phyloP scores from a whole-genome alignment of 2,329 filamentous ascomycete species.

The Cladophialophora chaetospira region DNA sequence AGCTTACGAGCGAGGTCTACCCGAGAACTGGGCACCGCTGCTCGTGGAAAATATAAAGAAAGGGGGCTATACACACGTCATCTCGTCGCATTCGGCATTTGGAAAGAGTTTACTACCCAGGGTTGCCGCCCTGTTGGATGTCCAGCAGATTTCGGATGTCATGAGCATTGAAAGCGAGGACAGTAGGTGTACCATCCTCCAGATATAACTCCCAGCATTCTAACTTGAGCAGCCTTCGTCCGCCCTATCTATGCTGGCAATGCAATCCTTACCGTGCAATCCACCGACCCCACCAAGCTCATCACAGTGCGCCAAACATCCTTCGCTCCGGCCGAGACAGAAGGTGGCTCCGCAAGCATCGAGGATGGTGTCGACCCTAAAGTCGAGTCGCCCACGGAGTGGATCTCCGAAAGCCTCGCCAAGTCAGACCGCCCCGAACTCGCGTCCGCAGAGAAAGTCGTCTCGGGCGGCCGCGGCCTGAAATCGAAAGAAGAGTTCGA shows the following conservation, averaged over 20 bases:
- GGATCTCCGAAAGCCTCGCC: slow-evolving; percentile 89
- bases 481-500: slow-evolving; percentile 99
- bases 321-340: slow-evolving; percentile 71
- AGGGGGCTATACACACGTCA: slow-evolving; percentile 86
- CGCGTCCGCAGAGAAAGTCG: slow-evolving; percentile 82
- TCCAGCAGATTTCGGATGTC: slow-evolving; percentile 92
- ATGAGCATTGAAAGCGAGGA: slow-evolving; percentile 84
- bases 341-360: slow-evolving; percentile 72
- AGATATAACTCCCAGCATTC: not conserved
- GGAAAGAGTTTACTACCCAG: slow-evolving; percentile 93
- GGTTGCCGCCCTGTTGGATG: slow-evolving; percentile 86
- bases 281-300: slow-evolving; percentile 79
- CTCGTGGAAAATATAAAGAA: slow-evolving; percentile 97
- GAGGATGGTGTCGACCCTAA: slow-evolving; percentile 86
- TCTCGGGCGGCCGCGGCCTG: slow-evolving; percentile 88
- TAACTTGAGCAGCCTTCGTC: slow-evolving; percentile 66
- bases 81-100: slow-evolving; percentile 90
- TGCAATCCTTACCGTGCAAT: slow-evolving; percentile 93
- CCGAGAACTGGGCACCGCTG: slow-evolving; percentile 92
- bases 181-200: slow-evolving; percentile 55
- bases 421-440: slow-evolving; percentile 94
- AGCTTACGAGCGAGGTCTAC: slow-evolving; percentile 91
- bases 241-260: slow-evolving; percentile 98
- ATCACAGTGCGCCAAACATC: slow-evolving; percentile 92
- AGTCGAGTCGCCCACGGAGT: slow-evolving; percentile 71